phyloP scores from a whole-genome alignment of 805 yeast genomes.

The Kluyveromyces nonfermentans region DNA sequence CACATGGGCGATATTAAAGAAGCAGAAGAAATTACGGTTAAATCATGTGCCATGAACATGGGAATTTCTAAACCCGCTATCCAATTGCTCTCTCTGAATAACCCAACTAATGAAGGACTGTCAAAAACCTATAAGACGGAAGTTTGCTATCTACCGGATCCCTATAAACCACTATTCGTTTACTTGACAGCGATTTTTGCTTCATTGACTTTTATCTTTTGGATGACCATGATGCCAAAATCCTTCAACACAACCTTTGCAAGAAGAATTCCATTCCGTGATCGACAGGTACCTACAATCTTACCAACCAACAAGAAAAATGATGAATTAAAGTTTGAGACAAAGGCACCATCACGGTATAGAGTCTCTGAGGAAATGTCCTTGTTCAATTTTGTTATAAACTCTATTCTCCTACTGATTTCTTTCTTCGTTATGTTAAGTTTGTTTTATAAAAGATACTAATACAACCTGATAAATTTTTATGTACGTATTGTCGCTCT shows the following conservation, averaged over 20 bases:
- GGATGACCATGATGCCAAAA: conserved; percentile 24
- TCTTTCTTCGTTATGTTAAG: conserved; percentile 1
- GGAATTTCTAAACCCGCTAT: conserved; percentile 82
- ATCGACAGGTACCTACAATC: background rate
- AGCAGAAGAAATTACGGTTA: conserved; percentile 75
- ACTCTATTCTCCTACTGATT: background rate
- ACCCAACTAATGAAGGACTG: conserved; percentile 27
- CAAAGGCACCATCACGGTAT: background rate
- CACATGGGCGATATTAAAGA: conserved; percentile 16
- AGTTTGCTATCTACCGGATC: conserved; percentile 50
- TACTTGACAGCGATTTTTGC: conserved; percentile 25
- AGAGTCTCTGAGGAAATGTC: background rate
- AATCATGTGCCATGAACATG: conserved; percentile 87
- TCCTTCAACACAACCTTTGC: conserved; percentile 15
- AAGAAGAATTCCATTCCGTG: conserved; percentile 4
- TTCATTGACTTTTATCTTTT: conserved; percentile 12
- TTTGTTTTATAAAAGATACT: conserved; percentile 3
- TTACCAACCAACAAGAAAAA: conserved; percentile 2
- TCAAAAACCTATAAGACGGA: conserved; percentile 33
- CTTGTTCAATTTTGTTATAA: background rate
- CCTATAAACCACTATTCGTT: conserved; percentile 35
- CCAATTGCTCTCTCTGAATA: conserved; percentile 63
- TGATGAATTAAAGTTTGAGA: background rate
- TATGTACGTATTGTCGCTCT: conserved; percentile 3
- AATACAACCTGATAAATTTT: background rate